A percentile compares a stretch with the other conserved stretches of the same genome.
These are phyloP conservation scores for Penicillium cosmopolitanum DNA, from an alignment of 495 filamentous ascomycete genomes.

Conservation along the genomic window DNA sequence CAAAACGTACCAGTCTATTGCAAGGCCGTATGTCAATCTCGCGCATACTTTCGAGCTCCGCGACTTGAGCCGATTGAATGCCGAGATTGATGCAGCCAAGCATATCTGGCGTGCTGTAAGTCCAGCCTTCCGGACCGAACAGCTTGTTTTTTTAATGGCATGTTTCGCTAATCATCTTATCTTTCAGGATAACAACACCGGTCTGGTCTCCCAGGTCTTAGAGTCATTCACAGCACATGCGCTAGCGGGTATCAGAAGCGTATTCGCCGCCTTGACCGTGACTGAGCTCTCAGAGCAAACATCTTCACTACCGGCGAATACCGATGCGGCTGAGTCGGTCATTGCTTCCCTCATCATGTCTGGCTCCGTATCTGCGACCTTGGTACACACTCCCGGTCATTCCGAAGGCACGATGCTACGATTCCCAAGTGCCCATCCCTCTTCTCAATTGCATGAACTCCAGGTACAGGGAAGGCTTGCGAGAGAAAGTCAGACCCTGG, in stretches of 20 bases:
- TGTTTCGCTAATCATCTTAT: not conserved
- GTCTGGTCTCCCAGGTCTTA: constrained; percentile 57
- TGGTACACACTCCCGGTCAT: constrained; percentile 49
- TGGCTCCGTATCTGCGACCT: constrained; percentile 56
- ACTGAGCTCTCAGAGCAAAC: constrained; percentile 42
- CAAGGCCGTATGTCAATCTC: constrained; percentile 72
- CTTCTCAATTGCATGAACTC: constrained; percentile 44
- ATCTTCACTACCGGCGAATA: constrained; percentile 45
- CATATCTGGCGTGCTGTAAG: constrained; percentile 64
- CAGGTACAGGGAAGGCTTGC: constrained; percentile 43
- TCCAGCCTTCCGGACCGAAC: constrained; percentile 9
- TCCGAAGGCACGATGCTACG: constrained; percentile 46
- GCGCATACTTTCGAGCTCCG: constrained; percentile 68
- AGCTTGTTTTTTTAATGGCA: not conserved
- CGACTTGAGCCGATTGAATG: constrained; percentile 56
- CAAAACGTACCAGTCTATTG: constrained; percentile 60
- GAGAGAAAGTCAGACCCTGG: constrained; percentile 39
- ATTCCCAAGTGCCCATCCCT: constrained; percentile 29
- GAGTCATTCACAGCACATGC: constrained; percentile 50
- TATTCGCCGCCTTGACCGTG: constrained; percentile 52
- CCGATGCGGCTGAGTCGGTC: constrained; percentile 48
- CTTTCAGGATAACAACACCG: constrained; percentile 58
- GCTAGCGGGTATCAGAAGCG: constrained; percentile 46
- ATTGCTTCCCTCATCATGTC: constrained; percentile 58
- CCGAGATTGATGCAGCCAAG: constrained; percentile 59